A percentile compares a stretch with the other conserved stretches of the same genome.
These are phyloP conservation scores for Penicillium roqueforti DNA, from an alignment of 495 filamentous ascomycete genomes.

Conservation along the genomic window DNA sequence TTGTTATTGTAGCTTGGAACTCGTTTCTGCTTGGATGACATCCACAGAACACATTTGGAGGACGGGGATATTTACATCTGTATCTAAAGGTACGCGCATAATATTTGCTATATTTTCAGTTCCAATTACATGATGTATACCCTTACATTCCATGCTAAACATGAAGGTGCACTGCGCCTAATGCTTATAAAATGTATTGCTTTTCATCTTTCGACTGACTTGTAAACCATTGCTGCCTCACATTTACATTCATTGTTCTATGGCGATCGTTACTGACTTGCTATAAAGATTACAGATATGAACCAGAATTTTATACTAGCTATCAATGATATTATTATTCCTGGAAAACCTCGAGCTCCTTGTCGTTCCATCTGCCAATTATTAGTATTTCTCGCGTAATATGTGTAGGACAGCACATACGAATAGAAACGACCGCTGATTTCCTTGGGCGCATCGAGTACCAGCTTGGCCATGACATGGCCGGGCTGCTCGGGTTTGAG, in stretches of 20 bases:
- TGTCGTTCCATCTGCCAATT: slow-evolving; percentile 61
- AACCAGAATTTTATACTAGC: slow-evolving; percentile 5
- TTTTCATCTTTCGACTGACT: slow-evolving; percentile 99
- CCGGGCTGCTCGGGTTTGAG: slow-evolving; percentile 81
- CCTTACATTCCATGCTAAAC: slow-evolving; percentile 84
- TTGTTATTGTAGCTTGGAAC: not conserved
- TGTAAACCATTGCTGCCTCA: slow-evolving; percentile 18
- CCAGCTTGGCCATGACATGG: slow-evolving; percentile 77
- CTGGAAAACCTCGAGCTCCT: slow-evolving; percentile 62
- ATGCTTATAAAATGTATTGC: slow-evolving; percentile 72
- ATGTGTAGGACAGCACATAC: slow-evolving; percentile 44
- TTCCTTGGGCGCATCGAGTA: slow-evolving; percentile 54
- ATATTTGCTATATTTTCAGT: slow-evolving; percentile 4
- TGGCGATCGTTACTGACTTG: slow-evolving; percentile 34
- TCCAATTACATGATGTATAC: slow-evolving; percentile 59
- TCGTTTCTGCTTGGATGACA: not conserved
- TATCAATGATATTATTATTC: slow-evolving; percentile 23
- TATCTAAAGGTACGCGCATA: slow-evolving; percentile 20
- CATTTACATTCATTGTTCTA: slow-evolving; percentile 21
- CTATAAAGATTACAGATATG: slow-evolving; percentile 22
- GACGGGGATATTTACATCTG: not conserved
- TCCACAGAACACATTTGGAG: not conserved
- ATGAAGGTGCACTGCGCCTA: slow-evolving; percentile 63
- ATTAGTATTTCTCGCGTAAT: slow-evolving; percentile 35
- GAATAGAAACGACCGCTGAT: slow-evolving; percentile 71